Conservation (phyloP, 2,329 filamentous ascomycete species). For the Aspergillus phoenicis region DNA sequence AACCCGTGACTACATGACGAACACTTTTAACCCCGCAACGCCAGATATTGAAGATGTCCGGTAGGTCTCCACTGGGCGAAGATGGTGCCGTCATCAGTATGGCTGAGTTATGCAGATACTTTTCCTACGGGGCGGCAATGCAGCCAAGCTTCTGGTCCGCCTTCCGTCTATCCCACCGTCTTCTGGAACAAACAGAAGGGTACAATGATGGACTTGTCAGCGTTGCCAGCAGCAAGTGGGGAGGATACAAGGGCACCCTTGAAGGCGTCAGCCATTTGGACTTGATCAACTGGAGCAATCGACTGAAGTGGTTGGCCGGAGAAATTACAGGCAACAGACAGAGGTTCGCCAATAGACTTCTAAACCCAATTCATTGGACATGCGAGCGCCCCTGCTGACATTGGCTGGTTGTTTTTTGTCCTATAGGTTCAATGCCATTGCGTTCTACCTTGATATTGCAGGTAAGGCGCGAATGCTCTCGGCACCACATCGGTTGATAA, state of each 20-base stretch:
- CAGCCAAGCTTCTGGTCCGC: slow-evolving; percentile 59
- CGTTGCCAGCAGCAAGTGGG: slow-evolving; percentile 63
- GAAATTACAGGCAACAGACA: slow-evolving; percentile 58
- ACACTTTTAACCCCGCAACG: slow-evolving; percentile 62
- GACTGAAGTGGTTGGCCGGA: slow-evolving; percentile 61
- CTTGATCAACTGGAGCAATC: slow-evolving; percentile 68
- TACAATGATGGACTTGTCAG: slow-evolving; percentile 66
- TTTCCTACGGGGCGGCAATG: slow-evolving; percentile 64
- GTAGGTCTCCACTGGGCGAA: slow-evolving; percentile 29
- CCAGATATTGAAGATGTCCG: slow-evolving; percentile 57
- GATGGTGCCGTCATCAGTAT: not conserved
- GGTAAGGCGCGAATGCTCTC: slow-evolving; percentile 44
- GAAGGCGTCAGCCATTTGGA: slow-evolving; percentile 66
- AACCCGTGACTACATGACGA: slow-evolving; percentile 60
- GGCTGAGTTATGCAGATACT: slow-evolving; percentile 49
- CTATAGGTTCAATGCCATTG: slow-evolving; percentile 63
- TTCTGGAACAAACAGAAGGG: slow-evolving; percentile 58
- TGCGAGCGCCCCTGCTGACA: not conserved
- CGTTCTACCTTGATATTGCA: slow-evolving; percentile 67
- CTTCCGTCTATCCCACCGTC: slow-evolving; percentile 59
- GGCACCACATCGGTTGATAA: slow-evolving; percentile 8
- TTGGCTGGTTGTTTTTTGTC: slow-evolving; percentile 15
- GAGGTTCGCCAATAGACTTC: slow-evolving; percentile 41
- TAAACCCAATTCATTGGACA: not conserved
- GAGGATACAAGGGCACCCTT: slow-evolving; percentile 64